A percentile compares a stretch with the other conserved stretches of the same genome.
phyloP scores from a whole-genome alignment of 2,329 filamentous ascomycete species.

The Stemphylium beticola region DNA sequence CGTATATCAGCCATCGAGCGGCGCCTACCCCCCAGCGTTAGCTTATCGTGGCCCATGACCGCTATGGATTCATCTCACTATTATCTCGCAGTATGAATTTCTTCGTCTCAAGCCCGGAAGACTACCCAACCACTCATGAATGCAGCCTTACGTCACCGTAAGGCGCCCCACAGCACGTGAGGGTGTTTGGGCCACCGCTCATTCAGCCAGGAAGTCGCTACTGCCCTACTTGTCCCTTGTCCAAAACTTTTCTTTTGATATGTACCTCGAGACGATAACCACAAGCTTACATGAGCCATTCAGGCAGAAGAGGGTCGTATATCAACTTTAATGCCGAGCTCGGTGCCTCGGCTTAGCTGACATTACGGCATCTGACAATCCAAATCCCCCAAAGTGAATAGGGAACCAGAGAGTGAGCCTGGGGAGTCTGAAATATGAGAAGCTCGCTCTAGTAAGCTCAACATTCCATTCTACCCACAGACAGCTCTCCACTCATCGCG shows the following conservation, averaged over 20 bases:
- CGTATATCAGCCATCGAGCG: background rate
- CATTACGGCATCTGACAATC: background rate
- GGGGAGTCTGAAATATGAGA: background rate
- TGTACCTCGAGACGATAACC: background rate
- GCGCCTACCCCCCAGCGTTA: background rate
- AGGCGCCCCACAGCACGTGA: too few relatives aligned
- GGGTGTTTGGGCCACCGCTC: too few relatives aligned
- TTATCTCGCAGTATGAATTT: background rate
- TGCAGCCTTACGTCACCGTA: too few relatives aligned
- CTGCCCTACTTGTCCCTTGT: too few relatives aligned
- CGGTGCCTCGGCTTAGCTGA: background rate
- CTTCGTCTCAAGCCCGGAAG: background rate
- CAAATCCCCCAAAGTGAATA: background rate
- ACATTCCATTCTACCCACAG: too few relatives aligned
- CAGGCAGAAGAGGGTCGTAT: too few relatives aligned
- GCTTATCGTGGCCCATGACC: background rate
- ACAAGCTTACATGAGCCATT: background rate
- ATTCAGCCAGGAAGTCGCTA: too few relatives aligned
- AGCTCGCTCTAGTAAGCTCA: background rate
- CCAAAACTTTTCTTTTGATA: background rate
- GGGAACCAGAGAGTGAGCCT: too few relatives aligned
- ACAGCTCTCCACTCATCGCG: too few relatives aligned
- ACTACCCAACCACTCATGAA: too few relatives aligned
- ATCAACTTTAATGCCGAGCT: background rate
- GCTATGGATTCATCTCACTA: too few relatives aligned